Conservation (phyloP, 176 grass and related monocot genomes). For the Thalia dealbata region DNA sequence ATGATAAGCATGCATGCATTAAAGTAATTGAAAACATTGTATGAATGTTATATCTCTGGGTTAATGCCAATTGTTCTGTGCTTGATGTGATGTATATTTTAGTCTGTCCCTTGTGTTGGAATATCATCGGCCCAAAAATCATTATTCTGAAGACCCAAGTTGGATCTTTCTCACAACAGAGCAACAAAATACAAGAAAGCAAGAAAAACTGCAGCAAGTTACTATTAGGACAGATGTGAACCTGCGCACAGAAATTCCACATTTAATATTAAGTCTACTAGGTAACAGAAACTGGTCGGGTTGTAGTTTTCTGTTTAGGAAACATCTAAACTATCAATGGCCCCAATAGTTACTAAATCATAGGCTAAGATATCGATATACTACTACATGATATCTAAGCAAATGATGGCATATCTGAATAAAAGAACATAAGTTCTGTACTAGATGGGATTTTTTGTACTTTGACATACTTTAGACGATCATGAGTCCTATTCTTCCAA, state of each 20-base stretch:
- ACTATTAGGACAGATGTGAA: background rate
- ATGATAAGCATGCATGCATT: background rate
- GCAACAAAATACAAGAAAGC: background rate
- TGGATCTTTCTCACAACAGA: background rate
- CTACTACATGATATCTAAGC: background rate
- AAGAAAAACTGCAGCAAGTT: background rate
- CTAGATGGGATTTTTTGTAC: conserved; percentile 8
- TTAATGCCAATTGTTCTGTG: background rate
- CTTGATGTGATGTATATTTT: background rate
- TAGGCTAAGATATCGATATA: background rate
- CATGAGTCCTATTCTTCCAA: conserved; percentile 83
- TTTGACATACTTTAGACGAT: conserved; percentile 71
- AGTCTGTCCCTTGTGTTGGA: background rate
- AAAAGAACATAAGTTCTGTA: conserved; percentile 1
- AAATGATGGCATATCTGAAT: background rate
- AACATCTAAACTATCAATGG: background rate
- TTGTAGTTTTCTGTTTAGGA: background rate
- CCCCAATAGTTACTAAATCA: background rate
- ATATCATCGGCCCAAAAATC: background rate
- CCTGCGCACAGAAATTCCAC: background rate
- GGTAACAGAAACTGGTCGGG: background rate
- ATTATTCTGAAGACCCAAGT: background rate
- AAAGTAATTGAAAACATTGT: background rate
- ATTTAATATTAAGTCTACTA: background rate
- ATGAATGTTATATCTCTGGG: background rate